These are phyloP conservation scores for Boletus hoseneyae DNA, from an alignment of 1,284 basidiomycete species.

Conservation along the genomic window DNA sequence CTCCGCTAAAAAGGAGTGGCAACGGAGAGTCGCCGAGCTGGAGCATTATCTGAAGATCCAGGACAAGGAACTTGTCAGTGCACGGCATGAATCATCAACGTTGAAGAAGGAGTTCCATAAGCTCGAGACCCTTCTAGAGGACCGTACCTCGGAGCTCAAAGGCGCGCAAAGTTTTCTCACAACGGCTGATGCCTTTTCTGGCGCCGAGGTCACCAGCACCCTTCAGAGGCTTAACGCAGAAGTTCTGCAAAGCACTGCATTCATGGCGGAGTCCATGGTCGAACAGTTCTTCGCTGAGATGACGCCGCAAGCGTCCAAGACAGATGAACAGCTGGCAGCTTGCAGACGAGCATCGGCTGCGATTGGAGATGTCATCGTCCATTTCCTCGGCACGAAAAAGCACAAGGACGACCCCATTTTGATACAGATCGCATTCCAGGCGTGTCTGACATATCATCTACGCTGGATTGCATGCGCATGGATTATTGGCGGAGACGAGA, in stretches of 20 bases:
- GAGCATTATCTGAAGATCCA: conserved; percentile 21
- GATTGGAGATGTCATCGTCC: conserved; percentile 24
- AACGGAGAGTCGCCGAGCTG: conserved; percentile 16
- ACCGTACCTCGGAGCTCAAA: conserved; percentile 36
- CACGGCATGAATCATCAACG: conserved; percentile 31
- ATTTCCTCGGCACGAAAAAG: conserved; percentile 30
- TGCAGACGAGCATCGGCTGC: conserved; percentile 21
- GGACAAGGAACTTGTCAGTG: conserved; percentile 18
- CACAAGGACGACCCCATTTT: conserved; percentile 33
- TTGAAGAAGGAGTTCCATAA: conserved; percentile 31
- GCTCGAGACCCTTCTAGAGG: conserved; percentile 25
- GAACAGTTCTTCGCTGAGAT: conserved; percentile 26
- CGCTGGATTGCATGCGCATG: conserved; percentile 31
- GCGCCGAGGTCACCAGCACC: conserved; percentile 32
- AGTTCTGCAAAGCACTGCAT: conserved; percentile 35
- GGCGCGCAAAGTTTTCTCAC: conserved; percentile 36
- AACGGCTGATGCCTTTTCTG: conserved; percentile 32
- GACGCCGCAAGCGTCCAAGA: conserved; percentile 5
- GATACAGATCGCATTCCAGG: conserved; percentile 35
- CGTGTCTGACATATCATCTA: conserved; percentile 26
- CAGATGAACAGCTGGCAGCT: conserved; percentile 26
- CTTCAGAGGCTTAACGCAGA: conserved; percentile 35
- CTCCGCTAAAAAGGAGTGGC: conserved; percentile 13
- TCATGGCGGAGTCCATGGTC: conserved; percentile 35
- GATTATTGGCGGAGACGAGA: conserved; percentile 30